A percentile compares a stretch with the other conserved stretches of the same genome.
Conservation (phyloP, 345 rosid species). For the Eucalyptus marginata region DNA sequence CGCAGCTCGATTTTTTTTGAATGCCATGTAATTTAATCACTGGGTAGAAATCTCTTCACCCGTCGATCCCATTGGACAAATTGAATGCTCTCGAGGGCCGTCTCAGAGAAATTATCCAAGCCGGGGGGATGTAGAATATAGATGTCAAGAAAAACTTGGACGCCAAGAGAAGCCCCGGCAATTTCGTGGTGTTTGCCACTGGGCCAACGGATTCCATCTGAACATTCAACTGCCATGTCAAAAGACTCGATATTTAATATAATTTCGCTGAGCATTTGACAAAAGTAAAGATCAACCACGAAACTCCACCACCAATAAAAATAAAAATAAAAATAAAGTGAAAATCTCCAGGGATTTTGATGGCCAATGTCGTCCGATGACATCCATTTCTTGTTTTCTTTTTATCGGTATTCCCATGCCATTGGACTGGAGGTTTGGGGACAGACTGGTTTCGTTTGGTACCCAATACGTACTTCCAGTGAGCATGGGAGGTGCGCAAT, state of each 20-base stretch:
- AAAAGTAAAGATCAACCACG: background rate
- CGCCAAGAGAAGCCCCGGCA: too few species aligned
- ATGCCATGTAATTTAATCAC: too few species aligned
- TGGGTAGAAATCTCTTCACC: too few species aligned
- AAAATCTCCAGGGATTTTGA: background rate
- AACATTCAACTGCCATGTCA: background rate
- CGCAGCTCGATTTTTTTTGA: too few species aligned
- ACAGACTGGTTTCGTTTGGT: background rate
- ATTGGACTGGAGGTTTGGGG: background rate
- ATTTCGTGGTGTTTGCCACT: too few species aligned
- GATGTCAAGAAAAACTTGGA: too few species aligned
- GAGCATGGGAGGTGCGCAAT: background rate
- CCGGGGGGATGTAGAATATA: too few species aligned
- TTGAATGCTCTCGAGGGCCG: too few species aligned
- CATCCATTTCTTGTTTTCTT: background rate
- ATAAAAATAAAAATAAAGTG: background rate
- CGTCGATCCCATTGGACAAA: too few species aligned
- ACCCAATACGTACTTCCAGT: background rate
- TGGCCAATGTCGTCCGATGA: background rate
- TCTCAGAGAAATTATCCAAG: too few species aligned
- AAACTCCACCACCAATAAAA: background rate
- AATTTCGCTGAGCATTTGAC: background rate
- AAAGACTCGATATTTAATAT: background rate
- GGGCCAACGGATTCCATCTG: too few species aligned
- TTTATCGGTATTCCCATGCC: background rate